Evolutionary conservation across 352 stramenopile species (phyloP), one percentile per base, ranked within the genome.

Genomic region (Phytopythium ostracodes): DNA sequence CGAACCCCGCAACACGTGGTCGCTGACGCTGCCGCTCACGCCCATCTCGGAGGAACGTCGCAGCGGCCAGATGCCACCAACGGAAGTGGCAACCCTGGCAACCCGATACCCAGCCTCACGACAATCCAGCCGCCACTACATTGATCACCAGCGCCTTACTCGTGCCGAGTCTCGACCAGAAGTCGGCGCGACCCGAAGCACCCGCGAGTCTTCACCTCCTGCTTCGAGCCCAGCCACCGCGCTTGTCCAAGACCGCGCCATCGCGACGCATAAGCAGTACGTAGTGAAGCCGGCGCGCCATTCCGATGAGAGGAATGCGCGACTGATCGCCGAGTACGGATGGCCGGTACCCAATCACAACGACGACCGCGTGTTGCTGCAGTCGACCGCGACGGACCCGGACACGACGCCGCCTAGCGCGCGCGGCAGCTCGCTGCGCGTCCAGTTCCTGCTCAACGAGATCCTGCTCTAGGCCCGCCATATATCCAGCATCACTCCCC

Each of bases 371-470:
- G 43, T 8, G 20, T 2, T 38, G 33, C 10, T 33, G 47, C 22
- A 52, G 20, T 14, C 12, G 20, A 31, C 52, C 9, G 52, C 18
- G n/a, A 4, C 18, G n/a, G 47, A 35, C 24, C 31, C 33, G 17
- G 8, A 42, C 24, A 31, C 20, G 52, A 40, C 52, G n/a, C 33
- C 52, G 24, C 20, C 29, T 10, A 58, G 52, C 31, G 52, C 33
- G 29, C 52, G 52, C 52, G 52, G 52, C 31, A 58, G 52, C 52
- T 44, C 52, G 18, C 52, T 58, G 29, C 52, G 33, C 29, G 52
- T 58, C 20, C 52, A 36, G 14, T 58, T 58, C 52, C 33, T 58
- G 5, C 18, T 33, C 4, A 9, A 58, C 52, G 52, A 44, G 52
- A 58, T 58, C 52, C 14, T 58, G 29, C 17, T 58, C 14, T 58